Conservation (phyloP, 306 rosid species). For the Lathyrus aphaca region DNA sequence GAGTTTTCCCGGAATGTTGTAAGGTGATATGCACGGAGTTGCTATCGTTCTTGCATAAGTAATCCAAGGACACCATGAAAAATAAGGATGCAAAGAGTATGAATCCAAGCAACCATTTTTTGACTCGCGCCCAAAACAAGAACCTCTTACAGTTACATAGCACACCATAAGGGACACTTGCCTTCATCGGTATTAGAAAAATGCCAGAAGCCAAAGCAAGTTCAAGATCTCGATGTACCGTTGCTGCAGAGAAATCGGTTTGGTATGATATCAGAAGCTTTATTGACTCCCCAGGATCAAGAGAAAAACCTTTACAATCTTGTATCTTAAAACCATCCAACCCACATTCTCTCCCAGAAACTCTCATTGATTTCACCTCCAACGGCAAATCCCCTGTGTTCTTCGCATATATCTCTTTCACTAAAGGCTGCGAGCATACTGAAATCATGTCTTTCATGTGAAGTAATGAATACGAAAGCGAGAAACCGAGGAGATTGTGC, state of each 20-base stretch:
- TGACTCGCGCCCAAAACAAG: constrained; percentile 65
- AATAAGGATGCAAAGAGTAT: constrained; percentile 47
- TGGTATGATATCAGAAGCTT: constrained; percentile 66
- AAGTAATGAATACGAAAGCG: constrained; percentile 57
- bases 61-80: constrained; percentile 52
- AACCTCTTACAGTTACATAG: constrained; percentile 68
- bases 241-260: constrained; percentile 68
- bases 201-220: constrained; percentile 75
- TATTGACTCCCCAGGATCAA: constrained; percentile 45
- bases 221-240: constrained; percentile 82
- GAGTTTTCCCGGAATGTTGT: constrained; percentile 41
- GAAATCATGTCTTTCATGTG: constrained; percentile 52
- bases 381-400: constrained; percentile 85
- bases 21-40: constrained; percentile 41
- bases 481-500: constrained; percentile 54
- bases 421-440: constrained; percentile 65
- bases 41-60: constrained; percentile 45
- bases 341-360: constrained; percentile 82
- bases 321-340: constrained; percentile 82
- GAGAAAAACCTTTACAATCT: constrained; percentile 40
- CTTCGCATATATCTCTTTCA: constrained; percentile 79
- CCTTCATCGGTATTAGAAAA: constrained; percentile 82
- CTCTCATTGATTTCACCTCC: constrained; percentile 66
- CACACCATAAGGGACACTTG: constrained; percentile 63
- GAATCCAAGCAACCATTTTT: constrained; percentile 57